phyloP scores from a whole-genome alignment of 345 rosid species.

The Gossypium thurberi region DNA sequence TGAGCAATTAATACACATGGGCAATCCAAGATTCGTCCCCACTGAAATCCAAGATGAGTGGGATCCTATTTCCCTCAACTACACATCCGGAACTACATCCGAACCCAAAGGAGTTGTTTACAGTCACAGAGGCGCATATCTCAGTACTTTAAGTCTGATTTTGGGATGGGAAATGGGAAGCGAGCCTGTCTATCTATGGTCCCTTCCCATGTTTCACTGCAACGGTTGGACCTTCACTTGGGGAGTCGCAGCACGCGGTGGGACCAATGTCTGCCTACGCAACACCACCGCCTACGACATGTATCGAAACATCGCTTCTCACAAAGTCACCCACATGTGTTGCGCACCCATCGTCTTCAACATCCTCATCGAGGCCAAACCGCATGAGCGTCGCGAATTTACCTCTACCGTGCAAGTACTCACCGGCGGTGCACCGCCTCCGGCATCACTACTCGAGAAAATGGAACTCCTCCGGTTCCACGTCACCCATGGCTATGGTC shows the following conservation, averaged over 20 bases:
- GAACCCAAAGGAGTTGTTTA: slow-evolving; percentile 71
- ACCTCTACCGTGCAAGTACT: slow-evolving; percentile 45
- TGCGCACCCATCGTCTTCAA: slow-evolving; percentile 71
- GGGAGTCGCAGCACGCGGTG: slow-evolving; percentile 70
- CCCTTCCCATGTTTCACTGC: slow-evolving; percentile 82
- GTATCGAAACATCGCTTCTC: slow-evolving; percentile 38
- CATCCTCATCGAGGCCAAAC: slow-evolving; percentile 47
- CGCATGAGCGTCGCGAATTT: slow-evolving; percentile 26
- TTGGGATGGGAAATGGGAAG: slow-evolving; percentile 61
- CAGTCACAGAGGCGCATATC: slow-evolving; percentile 71
- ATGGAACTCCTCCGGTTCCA: slow-evolving; percentile 52
- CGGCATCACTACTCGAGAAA: slow-evolving; percentile 42
- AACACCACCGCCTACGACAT: slow-evolving; percentile 45
- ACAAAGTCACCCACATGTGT: slow-evolving; percentile 71
- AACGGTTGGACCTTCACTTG: slow-evolving; percentile 84
- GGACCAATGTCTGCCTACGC: slow-evolving; percentile 64
- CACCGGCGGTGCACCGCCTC: slow-evolving; percentile 80
- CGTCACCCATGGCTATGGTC: slow-evolving; percentile 69
- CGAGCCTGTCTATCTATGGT: slow-evolving; percentile 69
- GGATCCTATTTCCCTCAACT: slow-evolving; percentile 61
- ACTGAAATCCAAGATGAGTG: slow-evolving; percentile 39
- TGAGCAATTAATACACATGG: slow-evolving; percentile 42
- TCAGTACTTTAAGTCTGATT: slow-evolving; percentile 49
- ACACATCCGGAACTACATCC: slow-evolving; percentile 73
- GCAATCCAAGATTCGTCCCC: slow-evolving; percentile 26